Conservation (phyloP, 345 rosid genomes). For the Brassica juncea region DNA sequence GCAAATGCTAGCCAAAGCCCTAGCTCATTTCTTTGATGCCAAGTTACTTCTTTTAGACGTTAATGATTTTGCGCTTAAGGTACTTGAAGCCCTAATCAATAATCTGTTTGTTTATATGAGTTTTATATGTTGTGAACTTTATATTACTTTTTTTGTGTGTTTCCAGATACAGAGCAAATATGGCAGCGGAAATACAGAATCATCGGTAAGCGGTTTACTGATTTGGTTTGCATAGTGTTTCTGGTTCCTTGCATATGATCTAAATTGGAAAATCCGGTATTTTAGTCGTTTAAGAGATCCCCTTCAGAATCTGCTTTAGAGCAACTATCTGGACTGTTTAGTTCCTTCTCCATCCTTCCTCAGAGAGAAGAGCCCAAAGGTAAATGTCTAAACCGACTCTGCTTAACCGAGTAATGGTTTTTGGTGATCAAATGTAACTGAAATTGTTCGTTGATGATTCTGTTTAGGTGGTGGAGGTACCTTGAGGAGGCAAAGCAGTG, state of each 20-base stretch:
- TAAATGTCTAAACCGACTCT: slow-evolving; percentile 22
- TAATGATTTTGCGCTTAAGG: slow-evolving; percentile 87
- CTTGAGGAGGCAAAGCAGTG: slow-evolving; percentile 72
- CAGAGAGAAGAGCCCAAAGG: slow-evolving; percentile 67
- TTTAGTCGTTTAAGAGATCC: slow-evolving; percentile 66
- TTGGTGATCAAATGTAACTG: not conserved
- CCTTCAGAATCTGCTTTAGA: slow-evolving; percentile 83
- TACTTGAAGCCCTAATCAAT: slow-evolving; percentile 7
- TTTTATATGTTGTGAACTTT: not conserved
- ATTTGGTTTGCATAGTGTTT: not conserved
- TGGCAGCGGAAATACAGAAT: slow-evolving; percentile 61
- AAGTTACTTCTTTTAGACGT: slow-evolving; percentile 86
- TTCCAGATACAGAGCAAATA: slow-evolving; percentile 83
- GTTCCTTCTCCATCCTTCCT: slow-evolving; percentile 64
- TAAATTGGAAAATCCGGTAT: slow-evolving; percentile 1
- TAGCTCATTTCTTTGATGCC: slow-evolving; percentile 90
- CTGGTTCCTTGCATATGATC: not conserved
- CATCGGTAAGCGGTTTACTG: slow-evolving; percentile 38
- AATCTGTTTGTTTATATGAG: not conserved
- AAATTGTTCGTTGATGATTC: slow-evolving; percentile 1
- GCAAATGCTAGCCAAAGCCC: slow-evolving; percentile 96
- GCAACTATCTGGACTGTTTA: slow-evolving; percentile 66
- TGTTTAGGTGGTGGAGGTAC: slow-evolving; percentile 52
- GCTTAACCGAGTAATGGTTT: not conserved
- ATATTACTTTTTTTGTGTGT: not conserved